Evolutionary conservation across 495 filamentous ascomycete genomes (phyloP), one percentile per base, ranked within the genome.

Genomic region (Staphylotrichum longicolle): DNA sequence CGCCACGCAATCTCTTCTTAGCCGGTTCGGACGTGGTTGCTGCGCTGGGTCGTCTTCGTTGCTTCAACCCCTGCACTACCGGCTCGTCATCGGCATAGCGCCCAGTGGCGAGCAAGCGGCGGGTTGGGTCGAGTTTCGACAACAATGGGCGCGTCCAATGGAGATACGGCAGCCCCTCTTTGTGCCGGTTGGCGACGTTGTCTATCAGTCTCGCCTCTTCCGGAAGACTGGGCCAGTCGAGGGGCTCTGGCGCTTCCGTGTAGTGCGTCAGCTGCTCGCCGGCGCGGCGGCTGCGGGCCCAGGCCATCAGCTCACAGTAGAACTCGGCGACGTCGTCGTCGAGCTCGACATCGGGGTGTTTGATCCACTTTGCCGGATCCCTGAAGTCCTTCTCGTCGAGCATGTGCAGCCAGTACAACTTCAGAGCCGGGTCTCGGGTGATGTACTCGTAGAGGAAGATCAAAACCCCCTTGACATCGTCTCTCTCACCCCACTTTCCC

Each of bases 291-390:
- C 9, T 11, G 42, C 42, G 42, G 42, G 6, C 42, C 42, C 42
- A 45, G 42, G 12, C 42, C 42, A 45, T 45, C 9, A 45, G 12
- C 42, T 45, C 42, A n/a, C 5, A 45, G 9, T 45, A 45, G 42
- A 45, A 45, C 4, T 45, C 42, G 12, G 42, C 42, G 10, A 45
- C 42, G 9, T 11, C 10, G 5, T 11, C 9, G 42, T 45, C 42
- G 42, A 45, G 42, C 42, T 45, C 42, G 5, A 45, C 42, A 11
- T 45, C 42, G 7, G 42, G 42, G 42, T 45, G 42, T 45, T 45
- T 45, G 42, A 45, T 45, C 42, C 42, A 45, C 42, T 45, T 45
- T 11, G 42, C 42, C 42, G 42, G 42, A n/a, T 45, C 42, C 42
- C 12, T 45, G 12, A 45, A n/a, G 14, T 7, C 42, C 14, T 45